Conservation (phyloP, 257 asterid genomes). For the Nicotiana obtusifolia region DNA sequence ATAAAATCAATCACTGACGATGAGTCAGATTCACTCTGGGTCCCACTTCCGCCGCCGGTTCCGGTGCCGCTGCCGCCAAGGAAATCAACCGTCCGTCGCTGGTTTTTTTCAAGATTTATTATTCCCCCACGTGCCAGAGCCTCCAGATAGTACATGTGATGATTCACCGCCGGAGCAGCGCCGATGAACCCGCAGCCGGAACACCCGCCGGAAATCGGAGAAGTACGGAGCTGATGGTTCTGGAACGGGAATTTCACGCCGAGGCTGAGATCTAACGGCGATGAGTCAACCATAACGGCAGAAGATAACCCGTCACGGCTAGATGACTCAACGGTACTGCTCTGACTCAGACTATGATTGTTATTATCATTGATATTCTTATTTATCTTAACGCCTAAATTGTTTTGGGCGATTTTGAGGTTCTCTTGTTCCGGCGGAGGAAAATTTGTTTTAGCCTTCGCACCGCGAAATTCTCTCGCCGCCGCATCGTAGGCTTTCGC, state of each 20-base stretch:
- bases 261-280: constrained; percentile 25
- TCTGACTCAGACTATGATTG: constrained; percentile 38
- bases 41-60: background rate
- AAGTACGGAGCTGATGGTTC: constrained; percentile 4
- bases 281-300: constrained; percentile 19
- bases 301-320: constrained; percentile 20
- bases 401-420: background rate
- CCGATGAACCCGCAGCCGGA: background rate
- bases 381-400: background rate
- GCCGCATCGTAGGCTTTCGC: constrained; percentile 58
- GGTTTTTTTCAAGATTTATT: background rate
- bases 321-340: constrained; percentile 44
- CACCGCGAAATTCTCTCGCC: constrained; percentile 53
- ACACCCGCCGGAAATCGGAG: background rate
- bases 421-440: constrained; percentile 17
- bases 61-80: background rate
- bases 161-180: background rate
- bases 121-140: constrained; percentile 11
- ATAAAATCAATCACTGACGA: constrained; percentile 24
- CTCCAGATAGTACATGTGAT: constrained; percentile 12
- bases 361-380: background rate
- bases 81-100: constrained; percentile 4
- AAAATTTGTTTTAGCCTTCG: constrained; percentile 55
- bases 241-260: constrained; percentile 24
- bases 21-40: constrained; percentile 16